Evolutionary conservation across 495 filamentous ascomycete genomes (phyloP), one percentile per base, ranked within the genome.

Genomic region (Cercophora scortea): DNA sequence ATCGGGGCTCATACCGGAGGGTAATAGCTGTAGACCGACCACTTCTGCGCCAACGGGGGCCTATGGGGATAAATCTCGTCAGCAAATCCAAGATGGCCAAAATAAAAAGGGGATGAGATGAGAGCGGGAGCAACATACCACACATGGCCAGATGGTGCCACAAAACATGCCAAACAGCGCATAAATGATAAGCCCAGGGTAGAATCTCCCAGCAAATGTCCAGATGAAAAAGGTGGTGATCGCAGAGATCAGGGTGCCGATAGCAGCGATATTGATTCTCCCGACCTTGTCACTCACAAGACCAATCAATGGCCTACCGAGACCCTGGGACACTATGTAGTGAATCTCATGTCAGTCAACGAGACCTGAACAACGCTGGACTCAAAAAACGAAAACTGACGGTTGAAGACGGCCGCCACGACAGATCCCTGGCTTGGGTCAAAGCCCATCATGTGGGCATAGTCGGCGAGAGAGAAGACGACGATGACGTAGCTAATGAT

Each of bases 41-140:
- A 93, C 82, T 61, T 95, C 89, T 0, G 85, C 84, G 16, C 82
- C 75, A 11, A 95, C 83, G 0, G 89, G 89, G 3, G 76, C 83
- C 43, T 42, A 16, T 10, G 1, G 7, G 15, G 17, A 16, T 87
- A 18, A 42, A 16, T 87, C 47, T 13, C 46, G 44, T 34, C 44
- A 46, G 44, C 18, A 6, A 38, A 15, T 39, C 6, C 6, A 45
- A 45, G 10, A 45, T n/a, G 10, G 9, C 5, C 17, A 32, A 8
- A 18, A 45, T 32, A 45, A 10, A 8, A 25, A 12, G 17, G 8
- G 17, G 6, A 8, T 45, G 41, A 15, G 16, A n/a, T 17, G 15
- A 43, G 46, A 9, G 4, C 10, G 34, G 46, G n/a, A 39, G 4
- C 4, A 39, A 49, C 33, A 19, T 18, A 49, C 33, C 35, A 50